Evolutionary conservation across 1,284 basidiomycete genomes (phyloP), one percentile per base, ranked within the genome.

Genomic region (Puccinia hordei): DNA sequence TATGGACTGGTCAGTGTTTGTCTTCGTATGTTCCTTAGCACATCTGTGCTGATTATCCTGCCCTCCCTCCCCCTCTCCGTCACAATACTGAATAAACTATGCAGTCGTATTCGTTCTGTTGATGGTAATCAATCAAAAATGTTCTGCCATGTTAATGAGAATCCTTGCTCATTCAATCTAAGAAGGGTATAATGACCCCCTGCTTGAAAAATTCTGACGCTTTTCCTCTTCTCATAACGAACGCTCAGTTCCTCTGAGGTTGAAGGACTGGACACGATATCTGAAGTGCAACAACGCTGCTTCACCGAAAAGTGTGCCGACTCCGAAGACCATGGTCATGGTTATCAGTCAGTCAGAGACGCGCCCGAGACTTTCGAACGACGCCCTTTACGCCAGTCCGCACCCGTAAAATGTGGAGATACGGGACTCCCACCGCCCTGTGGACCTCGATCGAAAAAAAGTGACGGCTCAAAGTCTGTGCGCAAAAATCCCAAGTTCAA

Each of bases 361-460:
- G 30, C 30, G 57, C 10, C 57, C 57, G 27, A 59, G 13, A 33
- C 22, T 41, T 44, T 2, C 65, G 19, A 22, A 27, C 65, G 65
- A 68, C 65, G 13, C 65, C 65, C 65, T 44, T 24, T 49, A n/a
- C 65, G 65, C 46, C 65, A 68, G 46, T 44, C 8, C 8, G 65
- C 65, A n/a, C 65, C 65, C 9, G 65, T 68, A 4, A 68, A 41
- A 44, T 68, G 65, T 68, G 38, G 38, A 49, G 65, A n/a, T 27
- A 68, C 65, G 27, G 41, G 46, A 8, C 46, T 68, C 24, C 65
- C 65, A 9, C 65, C 65, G 35, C 65, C 65, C 12, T 68, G 65
- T 35, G 38, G 24, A 3, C 46, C 38, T 10, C 35, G 22, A 59
- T 1, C 30, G 9, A 59, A 30, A 35, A 59, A 12, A 59, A 19